Conservation (phyloP, 2,329 filamentous ascomycete genomes). For the Fusarium luffae region DNA sequence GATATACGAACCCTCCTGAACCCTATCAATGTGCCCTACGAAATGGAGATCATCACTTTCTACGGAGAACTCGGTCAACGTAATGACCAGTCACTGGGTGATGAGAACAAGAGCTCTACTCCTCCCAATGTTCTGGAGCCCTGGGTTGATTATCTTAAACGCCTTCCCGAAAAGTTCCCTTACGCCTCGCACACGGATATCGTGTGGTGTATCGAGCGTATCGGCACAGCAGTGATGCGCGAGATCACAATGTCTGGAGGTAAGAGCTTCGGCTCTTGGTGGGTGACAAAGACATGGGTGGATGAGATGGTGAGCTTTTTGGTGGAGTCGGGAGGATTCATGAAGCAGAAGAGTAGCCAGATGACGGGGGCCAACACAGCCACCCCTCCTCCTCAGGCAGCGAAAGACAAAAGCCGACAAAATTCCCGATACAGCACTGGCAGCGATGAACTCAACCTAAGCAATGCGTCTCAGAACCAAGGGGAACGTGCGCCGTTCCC, state of each 20-base stretch:
- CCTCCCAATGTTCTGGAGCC: conserved; percentile 78
- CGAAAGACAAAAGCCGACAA: conserved; percentile 52
- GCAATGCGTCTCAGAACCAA: conserved; percentile 60
- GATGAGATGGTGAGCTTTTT: conserved; percentile 95
- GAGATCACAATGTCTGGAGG: conserved; percentile 84
- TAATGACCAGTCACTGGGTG: conserved; percentile 54
- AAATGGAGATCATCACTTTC: conserved; percentile 69
- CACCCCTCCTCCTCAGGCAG: conserved; percentile 51
- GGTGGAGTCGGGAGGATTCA: conserved; percentile 89
- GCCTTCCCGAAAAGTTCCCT: conserved; percentile 76
- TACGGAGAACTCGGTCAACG: conserved; percentile 67
- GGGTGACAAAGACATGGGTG: conserved; percentile 94
- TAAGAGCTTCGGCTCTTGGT: conserved; percentile 89
- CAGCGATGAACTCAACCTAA: conserved; percentile 59
- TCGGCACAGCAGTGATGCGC: conserved; percentile 81
- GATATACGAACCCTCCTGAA: conserved; percentile 79
- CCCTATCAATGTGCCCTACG: conserved; percentile 73
- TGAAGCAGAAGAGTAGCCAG: conserved; percentile 66
- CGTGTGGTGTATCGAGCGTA: conserved; percentile 78
- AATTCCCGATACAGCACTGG: conserved; percentile 57
- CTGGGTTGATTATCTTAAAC: conserved; percentile 79
- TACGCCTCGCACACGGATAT: conserved; percentile 78
- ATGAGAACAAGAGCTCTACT: conserved; percentile 47
- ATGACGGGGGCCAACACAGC: conserved; percentile 41
- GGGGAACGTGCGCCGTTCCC: conserved; percentile 63